These are phyloP conservation scores for Colletotrichum sp. DNA, from an alignment of 2,329 filamentous ascomycete genomes.

Conservation along the genomic window DNA sequence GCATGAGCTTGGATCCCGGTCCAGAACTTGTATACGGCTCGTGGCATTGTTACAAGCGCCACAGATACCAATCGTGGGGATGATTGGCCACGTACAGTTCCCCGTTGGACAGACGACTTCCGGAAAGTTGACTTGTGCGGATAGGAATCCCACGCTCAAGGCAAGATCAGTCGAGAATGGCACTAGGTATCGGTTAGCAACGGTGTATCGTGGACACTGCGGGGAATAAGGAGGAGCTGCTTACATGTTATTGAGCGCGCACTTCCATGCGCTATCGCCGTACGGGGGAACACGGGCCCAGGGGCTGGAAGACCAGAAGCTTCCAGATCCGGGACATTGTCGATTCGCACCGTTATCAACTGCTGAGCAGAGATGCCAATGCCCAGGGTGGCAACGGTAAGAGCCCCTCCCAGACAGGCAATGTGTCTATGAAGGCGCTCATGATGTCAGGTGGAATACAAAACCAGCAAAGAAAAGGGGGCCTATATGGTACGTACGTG, in stretches of 20 bases:
- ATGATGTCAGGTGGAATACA: rapidly evolving
- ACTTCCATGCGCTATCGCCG: no score
- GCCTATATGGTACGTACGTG: no score
- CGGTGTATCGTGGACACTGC: background rate
- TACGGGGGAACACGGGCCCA: no score
- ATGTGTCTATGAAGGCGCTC: no score
- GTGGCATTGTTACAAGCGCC: background rate
- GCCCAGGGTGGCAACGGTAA: no score
- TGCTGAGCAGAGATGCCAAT: no score
- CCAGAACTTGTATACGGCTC: background rate
- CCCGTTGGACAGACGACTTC: background rate
- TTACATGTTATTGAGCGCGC: background rate
- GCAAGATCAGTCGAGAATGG: background rate
- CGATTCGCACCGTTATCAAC: no score
- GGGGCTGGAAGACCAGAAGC: no score
- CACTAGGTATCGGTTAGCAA: background rate
- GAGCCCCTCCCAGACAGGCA: no score
- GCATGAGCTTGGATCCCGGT: background rate
- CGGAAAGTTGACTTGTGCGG: background rate
- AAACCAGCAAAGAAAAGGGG: no score
- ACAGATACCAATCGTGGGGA: background rate
- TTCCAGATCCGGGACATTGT: no score
- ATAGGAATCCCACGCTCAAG: background rate
- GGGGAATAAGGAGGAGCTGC: background rate
- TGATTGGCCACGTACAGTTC: background rate